Evolutionary conservation across 371 early-diverging fungal genomes (phyloP).

Genomic region (Globomyces sp.): DNA sequence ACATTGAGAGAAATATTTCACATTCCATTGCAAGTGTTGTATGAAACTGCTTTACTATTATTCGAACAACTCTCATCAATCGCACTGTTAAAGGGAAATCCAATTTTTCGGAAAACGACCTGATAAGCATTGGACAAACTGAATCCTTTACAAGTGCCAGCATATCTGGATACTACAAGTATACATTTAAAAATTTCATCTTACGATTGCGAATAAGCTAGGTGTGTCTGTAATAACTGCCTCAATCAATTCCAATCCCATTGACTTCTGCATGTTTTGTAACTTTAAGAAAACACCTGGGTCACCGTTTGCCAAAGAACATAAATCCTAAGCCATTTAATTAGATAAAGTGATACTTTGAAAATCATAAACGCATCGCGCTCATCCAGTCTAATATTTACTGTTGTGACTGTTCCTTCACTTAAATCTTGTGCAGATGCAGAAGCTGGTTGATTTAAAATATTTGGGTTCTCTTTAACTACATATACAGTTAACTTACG

Average conservation of each 20-base stretch:
- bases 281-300: slow-evolving; percentile 58
- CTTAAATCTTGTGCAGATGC: neutral
- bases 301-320: slow-evolving; percentile 42
- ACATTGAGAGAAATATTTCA: slow-evolving; percentile 89
- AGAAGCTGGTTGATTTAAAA: neutral
- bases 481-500: neutral
- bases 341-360: slow-evolving; percentile 43
- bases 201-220: slow-evolving; percentile 69
- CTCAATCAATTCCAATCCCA: slow-evolving; percentile 93
- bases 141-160: slow-evolving; percentile 65
- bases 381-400: slow-evolving; percentile 41
- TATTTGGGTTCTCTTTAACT: neutral
- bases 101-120: slow-evolving; percentile 80
- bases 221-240: slow-evolving; percentile 79
- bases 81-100: slow-evolving; percentile 86
- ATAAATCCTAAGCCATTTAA: slow-evolving; percentile 39
- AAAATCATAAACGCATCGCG: slow-evolving; percentile 85
- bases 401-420: slow-evolving; percentile 1
- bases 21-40: slow-evolving; percentile 83
- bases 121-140: slow-evolving; percentile 86
- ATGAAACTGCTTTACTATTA: slow-evolving; percentile 77
- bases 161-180: slow-evolving; percentile 68
- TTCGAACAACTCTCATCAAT: slow-evolving; percentile 75
- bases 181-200: neutral
- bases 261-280: slow-evolving; percentile 64